phyloP scores from a whole-genome alignment of 805 yeast species.

The Sugiyamaella chiloensis region DNA sequence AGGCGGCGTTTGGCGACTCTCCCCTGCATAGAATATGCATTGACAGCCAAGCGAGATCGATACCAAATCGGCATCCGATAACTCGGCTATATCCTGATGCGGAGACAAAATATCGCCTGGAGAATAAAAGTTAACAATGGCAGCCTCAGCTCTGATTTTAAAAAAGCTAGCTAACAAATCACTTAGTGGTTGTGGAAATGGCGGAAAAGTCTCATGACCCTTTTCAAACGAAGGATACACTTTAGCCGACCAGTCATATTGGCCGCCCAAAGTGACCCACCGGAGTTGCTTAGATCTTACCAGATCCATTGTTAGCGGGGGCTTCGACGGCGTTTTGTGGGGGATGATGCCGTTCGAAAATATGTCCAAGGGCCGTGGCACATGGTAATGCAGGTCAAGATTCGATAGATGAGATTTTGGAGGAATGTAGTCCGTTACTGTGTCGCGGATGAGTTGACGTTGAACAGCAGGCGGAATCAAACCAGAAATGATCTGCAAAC shows the following conservation, averaged over 20 bases:
- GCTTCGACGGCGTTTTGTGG: conserved; percentile 14
- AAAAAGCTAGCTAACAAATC: conserved; percentile 24
- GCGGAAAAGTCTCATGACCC: conserved; percentile 31
- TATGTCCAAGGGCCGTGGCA: conserved; percentile 33
- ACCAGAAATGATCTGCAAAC: conserved; percentile 31
- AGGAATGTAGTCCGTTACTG: conserved; percentile 33
- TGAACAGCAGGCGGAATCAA: conserved; percentile 30
- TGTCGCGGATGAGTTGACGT: conserved; percentile 29
- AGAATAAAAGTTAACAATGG: conserved; percentile 42
- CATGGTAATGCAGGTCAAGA: conserved; percentile 26
- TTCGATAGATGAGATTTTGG: conserved; percentile 36
- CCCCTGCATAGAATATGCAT: conserved; percentile 37
- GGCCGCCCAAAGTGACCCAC: conserved; percentile 48
- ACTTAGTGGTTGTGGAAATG: conserved; percentile 31
- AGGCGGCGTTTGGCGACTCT: conserved; percentile 26
- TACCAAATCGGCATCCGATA: conserved; percentile 35
- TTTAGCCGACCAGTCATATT: conserved; percentile 44
- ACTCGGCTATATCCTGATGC: conserved; percentile 44
- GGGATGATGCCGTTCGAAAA: conserved; percentile 20
- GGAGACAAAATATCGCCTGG: conserved; percentile 44
- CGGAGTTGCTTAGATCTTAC: conserved; percentile 34
- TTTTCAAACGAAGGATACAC: conserved; percentile 38
- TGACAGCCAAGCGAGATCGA: conserved; percentile 40
- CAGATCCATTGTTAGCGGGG: conserved; percentile 16
- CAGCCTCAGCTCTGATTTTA: conserved; percentile 37